phyloP scores from a whole-genome alignment of 169 alveolate species.

The Plasmodium gonderi region DNA sequence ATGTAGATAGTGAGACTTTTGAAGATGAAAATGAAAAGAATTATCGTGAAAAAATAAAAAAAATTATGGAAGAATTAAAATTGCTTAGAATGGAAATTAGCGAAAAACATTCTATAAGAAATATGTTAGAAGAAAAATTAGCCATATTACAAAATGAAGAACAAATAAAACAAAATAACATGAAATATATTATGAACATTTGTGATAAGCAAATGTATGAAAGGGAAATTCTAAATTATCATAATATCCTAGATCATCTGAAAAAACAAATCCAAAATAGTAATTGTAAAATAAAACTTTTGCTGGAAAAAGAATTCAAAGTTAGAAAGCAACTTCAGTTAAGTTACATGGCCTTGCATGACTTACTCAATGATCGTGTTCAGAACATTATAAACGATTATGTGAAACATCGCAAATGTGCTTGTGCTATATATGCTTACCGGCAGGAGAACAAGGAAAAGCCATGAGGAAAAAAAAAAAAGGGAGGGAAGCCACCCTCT shows the following conservation, averaged over 20 bases:
- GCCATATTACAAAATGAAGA: conserved; percentile 54
- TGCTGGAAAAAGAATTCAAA: conserved; percentile 64
- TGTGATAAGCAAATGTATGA: conserved; percentile 54
- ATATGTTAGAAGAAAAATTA: conserved; percentile 42
- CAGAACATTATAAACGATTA: conserved; percentile 41
- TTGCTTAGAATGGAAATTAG: conserved; percentile 42
- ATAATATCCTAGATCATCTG: conserved; percentile 9
- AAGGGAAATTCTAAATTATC: conserved; percentile 9
- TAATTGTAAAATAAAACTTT: conserved; percentile 47
- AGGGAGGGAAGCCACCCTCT: no score
- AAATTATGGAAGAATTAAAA: conserved; percentile 28
- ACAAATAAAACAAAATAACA: conserved; percentile 38
- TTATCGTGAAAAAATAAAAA: conserved; percentile 36
- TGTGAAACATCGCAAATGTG: conserved; percentile 64
- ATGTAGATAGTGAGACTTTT: neutral
- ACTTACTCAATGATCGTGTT: conserved; percentile 47
- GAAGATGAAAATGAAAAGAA: conserved; percentile 44
- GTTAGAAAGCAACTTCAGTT: conserved; percentile 53
- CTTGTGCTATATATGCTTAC: conserved; percentile 70
- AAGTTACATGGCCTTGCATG: conserved; percentile 39
- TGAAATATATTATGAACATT: conserved; percentile 42
- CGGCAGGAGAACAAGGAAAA: conserved; percentile 43
- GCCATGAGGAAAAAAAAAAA: neutral
- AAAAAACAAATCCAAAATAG: conserved; percentile 67
- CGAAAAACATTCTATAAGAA: conserved; percentile 46